Evolutionary conservation across 495 filamentous ascomycete species (phyloP).

Genomic region (Neurospora sp.): DNA sequence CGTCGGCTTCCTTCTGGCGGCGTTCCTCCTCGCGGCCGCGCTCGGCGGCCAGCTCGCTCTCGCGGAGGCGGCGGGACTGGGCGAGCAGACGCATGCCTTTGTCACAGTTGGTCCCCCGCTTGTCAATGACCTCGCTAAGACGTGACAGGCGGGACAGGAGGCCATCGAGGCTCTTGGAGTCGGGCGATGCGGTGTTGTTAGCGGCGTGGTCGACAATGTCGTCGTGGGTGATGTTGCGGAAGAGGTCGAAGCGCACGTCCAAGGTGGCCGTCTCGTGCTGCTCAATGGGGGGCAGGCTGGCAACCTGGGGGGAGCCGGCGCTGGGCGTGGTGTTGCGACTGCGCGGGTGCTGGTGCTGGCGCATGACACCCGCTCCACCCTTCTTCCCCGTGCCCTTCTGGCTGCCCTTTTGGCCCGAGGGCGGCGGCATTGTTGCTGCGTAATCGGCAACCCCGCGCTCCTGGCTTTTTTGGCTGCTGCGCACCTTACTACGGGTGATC

Average conservation of each 20-base stretch:
- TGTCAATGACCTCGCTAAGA: constrained; percentile 55
- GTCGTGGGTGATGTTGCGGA: constrained; percentile 54
- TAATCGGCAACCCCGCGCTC: background rate
- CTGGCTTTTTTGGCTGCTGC: background rate
- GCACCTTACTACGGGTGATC: background rate
- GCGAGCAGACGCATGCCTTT: constrained; percentile 63
- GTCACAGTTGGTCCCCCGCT: constrained; percentile 53
- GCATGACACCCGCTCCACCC: constrained; percentile 51
- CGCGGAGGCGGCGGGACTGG: constrained; percentile 49
- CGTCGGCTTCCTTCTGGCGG: constrained; percentile 26
- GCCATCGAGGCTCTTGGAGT: constrained; percentile 60
- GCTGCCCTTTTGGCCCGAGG: constrained; percentile 53
- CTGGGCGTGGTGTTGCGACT: constrained; percentile 84
- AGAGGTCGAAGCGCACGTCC: constrained; percentile 41
- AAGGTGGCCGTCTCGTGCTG: constrained; percentile 54
- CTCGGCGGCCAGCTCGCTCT: constrained; percentile 35
- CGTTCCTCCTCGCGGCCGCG: constrained; percentile 30
- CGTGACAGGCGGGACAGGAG: constrained; percentile 57
- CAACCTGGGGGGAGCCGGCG: constrained; percentile 34
- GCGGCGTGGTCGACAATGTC: constrained; percentile 59
- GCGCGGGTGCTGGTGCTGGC: constrained; percentile 42
- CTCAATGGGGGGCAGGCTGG: constrained; percentile 42
- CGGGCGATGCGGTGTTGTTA: constrained; percentile 56
- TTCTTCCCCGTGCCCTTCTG: constrained; percentile 74
- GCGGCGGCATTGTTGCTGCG: constrained; percentile 35